Percentiles rank a stretch among this genome's conserved stretches.
Conservation (phyloP, 225 moss, liverwort and hornwort species). For the Bryum argenteum region DNA sequence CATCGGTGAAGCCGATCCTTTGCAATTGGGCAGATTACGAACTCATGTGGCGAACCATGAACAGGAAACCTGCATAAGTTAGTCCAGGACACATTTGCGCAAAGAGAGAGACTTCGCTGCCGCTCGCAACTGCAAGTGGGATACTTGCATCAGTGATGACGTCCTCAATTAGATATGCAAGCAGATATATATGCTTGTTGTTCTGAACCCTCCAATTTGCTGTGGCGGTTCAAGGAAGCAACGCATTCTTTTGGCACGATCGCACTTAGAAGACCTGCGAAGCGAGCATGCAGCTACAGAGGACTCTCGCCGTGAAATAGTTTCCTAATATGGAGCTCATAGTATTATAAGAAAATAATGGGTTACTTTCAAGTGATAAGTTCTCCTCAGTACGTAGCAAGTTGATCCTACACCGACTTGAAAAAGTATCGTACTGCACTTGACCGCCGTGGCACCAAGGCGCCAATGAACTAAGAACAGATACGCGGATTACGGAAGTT, state of each 20-base stretch:
- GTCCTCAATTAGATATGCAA: background rate
- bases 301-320: too few relatives aligned
- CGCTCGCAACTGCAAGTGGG: slow-evolving; percentile 36
- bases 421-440: background rate
- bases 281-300: too few relatives aligned
- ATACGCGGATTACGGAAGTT: background rate
- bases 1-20: slow-evolving; percentile 15
- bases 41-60: background rate
- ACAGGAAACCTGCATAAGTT: background rate
- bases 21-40: slow-evolving; percentile 9
- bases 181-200: too few relatives aligned
- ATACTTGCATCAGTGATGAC: background rate
- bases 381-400: background rate
- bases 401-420: background rate
- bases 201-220: too few relatives aligned
- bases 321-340: too few relatives aligned
- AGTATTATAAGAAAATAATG: background rate
- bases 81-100: slow-evolving; percentile 15
- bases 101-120: slow-evolving; percentile 7
- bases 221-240: background rate
- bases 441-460: background rate
- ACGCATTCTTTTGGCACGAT: too few relatives aligned
- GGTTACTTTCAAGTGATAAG: too few relatives aligned
- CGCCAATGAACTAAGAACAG: background rate
- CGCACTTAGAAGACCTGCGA: too few relatives aligned